These are phyloP conservation scores for Fusarium concolor DNA, from an alignment of 2,329 filamentous ascomycete genomes.

Conservation along the genomic window DNA sequence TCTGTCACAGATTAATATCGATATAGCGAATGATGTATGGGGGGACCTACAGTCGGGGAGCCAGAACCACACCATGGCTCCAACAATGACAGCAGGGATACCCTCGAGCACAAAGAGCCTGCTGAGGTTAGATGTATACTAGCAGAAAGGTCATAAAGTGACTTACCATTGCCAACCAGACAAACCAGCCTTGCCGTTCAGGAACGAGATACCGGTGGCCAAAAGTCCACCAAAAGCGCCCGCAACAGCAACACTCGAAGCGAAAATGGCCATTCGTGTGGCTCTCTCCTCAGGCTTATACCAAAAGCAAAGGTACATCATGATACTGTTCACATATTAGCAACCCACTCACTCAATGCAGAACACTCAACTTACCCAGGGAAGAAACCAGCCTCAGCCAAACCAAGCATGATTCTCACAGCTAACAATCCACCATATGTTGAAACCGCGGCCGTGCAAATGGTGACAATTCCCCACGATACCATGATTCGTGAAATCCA, in stretches of 20 bases:
- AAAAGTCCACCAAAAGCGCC: conserved; percentile 72
- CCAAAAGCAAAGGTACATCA: conserved; percentile 72
- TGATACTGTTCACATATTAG: conserved; percentile 48
- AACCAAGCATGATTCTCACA: conserved; percentile 62
- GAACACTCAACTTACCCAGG: conserved; percentile 49
- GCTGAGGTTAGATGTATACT: rapidly evolving
- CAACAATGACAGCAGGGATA: conserved; percentile 47
- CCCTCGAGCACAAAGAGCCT: conserved; percentile 72
- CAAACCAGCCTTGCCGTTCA: conserved; percentile 60
- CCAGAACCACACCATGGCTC: conserved; percentile 49
- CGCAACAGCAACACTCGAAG: conserved; percentile 67
- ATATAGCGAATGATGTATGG: rapidly evolving
- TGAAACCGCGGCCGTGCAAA: conserved; percentile 59
- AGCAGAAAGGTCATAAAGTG: too few species aligned
- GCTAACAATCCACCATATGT: conserved; percentile 61
- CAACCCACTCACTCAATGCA: not conserved
- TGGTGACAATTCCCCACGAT: conserved; percentile 62
- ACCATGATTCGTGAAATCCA: conserved; percentile 56
- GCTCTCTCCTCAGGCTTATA: conserved; percentile 70
- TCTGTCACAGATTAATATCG: conserved; percentile 11
- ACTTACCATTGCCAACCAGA: conserved; percentile 62
- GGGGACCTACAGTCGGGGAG: conserved; percentile 46
- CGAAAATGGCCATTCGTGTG: conserved; percentile 70
- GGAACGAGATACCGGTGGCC: conserved; percentile 61
- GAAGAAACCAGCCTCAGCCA: conserved; percentile 64